Evolutionary conservation across 352 stramenopile species (phyloP), one percentile per base, ranked within the genome.

Genomic region (Hyaloperonospora arabidopsidis): DNA sequence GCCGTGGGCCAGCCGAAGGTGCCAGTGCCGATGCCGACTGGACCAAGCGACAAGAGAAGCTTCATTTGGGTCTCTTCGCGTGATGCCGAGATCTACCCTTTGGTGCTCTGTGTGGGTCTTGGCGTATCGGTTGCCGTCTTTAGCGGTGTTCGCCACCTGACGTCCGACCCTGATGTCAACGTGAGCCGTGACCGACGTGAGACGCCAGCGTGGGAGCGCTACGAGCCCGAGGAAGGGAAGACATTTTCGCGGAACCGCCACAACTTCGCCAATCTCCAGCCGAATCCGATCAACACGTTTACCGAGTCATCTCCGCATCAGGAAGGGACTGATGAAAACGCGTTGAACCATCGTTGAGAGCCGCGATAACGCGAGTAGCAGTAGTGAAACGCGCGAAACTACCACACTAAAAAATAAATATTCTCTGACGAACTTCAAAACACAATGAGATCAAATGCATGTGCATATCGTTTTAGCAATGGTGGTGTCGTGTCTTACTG

Each of bases 111-210:
- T 45, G 60, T 75, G 15, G 50, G 49, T 0, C 36, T 58, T 19
- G 63, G 39, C 7, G 3, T 70, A 1, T 45, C 2, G 35, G 59
- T 75, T 12, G 59, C 59, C 6, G 17, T 39, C 36, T 63, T 65
- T 43, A 67, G 57, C 43, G 34, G 49, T 17, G 18, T 50, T 36
- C 56, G 57, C 15, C 60, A 75, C 13, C 1, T 70, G 46, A 38
- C 51, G n/a, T 32, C 63, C 14, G 61, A 75, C 28, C 67, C 67
- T 11, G 63, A 72, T 17, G 58, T 72, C n/a, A 75, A 57, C 18
- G 5, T 72, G 21, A 63, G 54, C 39, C 67, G 55, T 4, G 41
- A 43, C 8, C 63, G 67, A 36, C 58, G 62, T 17, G 49, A 74
- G 45, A 72, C 57, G 15, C 60, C 63, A 5, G 35, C 63, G 1